Base-by-base conservation (phyloP, 768 basidiomycete species). In the Podaxis pistillaris region DNA sequence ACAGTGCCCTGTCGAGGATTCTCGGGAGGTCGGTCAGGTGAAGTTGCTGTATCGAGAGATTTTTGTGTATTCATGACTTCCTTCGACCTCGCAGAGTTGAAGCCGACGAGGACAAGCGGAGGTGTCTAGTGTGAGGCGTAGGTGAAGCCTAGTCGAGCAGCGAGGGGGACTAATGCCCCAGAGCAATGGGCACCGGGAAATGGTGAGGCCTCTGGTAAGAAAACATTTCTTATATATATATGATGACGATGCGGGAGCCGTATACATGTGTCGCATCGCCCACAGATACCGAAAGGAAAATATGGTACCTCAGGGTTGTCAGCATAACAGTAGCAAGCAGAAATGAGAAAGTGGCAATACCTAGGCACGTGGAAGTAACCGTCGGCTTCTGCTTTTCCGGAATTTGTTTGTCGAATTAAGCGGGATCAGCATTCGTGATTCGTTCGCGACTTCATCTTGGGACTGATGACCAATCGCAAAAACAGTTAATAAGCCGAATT, bases 1-100 rank as follows among this genome's bases (percentile, higher is more conserved):
- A 28, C 12, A 33, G 33, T 44, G 22, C 22, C 22, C 33, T 26
- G 56, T 54, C 30, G 63, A 53, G 63, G n/a, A 63, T 40, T 28
- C 24, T 58, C 22, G 54, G 26, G 55, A 17, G 49, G 56, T 13
- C 33, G 41, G 40, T 53, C 40, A 38, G 33, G 47, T 24, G 28
- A 28, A 9, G 56, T 4, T 19, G 15, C n/a, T 1, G 8, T 13
- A 24, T 17, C 8, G 37, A 15, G 37, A n/a, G 13, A 5, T 44
- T 56, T 56, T 24, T 17, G 19, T 44, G 19, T 40, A 15, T 17
- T 19, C 13, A 46, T 22, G n/a, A 19, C 44, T 9, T 62, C 41
- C 19, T 41, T 52, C 40, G 51, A 12, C 49, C 28, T 50, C 9
- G 0, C 12, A 28, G 7, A 28, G 24, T 50, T 7, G 26, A 2